A percentile compares a stretch with the other conserved stretches of the same genome.
Conservation (phyloP, 1,284 basidiomycete genomes). For the Ustilago bromivora region DNA sequence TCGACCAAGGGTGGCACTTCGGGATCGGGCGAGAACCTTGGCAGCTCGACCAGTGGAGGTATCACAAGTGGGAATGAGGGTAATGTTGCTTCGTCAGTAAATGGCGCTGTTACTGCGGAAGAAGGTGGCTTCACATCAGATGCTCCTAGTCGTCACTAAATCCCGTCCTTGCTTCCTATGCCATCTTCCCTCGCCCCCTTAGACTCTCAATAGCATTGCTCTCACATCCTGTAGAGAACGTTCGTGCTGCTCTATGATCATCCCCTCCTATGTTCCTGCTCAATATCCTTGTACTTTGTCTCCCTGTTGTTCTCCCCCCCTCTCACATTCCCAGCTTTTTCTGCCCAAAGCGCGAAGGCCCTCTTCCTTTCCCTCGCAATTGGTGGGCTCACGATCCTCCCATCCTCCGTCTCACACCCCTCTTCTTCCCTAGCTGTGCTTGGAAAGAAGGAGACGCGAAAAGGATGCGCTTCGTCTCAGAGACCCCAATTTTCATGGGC, state of each 20-base stretch:
- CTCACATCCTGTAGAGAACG: neutral
- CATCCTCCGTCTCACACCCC: slow-evolving; percentile 11
- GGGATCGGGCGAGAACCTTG: slow-evolving; percentile 45
- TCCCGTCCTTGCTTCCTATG: neutral
- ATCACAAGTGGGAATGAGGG: slow-evolving; percentile 57
- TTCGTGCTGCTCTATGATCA: neutral
- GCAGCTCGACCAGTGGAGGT: slow-evolving; percentile 32
- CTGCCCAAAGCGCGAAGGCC: slow-evolving; percentile 50
- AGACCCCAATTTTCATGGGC: slow-evolving; percentile 29
- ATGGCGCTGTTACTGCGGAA: slow-evolving; percentile 60
- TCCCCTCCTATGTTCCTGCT: neutral
- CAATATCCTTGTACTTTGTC: neutral
- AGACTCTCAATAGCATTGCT: neutral
- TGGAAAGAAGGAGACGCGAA: slow-evolving; percentile 5
- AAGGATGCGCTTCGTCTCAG: slow-evolving; percentile 30
- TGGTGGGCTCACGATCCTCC: slow-evolving; percentile 42
- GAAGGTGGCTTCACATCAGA: slow-evolving; percentile 37
- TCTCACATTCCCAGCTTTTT: slow-evolving; percentile 33
- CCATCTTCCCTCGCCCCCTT: neutral
- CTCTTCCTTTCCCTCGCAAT: neutral
- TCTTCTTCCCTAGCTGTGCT: neutral
- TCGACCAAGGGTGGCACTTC: slow-evolving; percentile 57
- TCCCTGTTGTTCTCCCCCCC: neutral
- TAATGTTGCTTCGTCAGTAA: slow-evolving; percentile 49
- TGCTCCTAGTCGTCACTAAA: slow-evolving; percentile 18